A percentile compares a stretch with the other conserved stretches of the same genome.
These are phyloP conservation scores for Arthrobotrys sphaeroides DNA, from an alignment of 2,329 filamentous ascomycete genomes.

Conservation along the genomic window DNA sequence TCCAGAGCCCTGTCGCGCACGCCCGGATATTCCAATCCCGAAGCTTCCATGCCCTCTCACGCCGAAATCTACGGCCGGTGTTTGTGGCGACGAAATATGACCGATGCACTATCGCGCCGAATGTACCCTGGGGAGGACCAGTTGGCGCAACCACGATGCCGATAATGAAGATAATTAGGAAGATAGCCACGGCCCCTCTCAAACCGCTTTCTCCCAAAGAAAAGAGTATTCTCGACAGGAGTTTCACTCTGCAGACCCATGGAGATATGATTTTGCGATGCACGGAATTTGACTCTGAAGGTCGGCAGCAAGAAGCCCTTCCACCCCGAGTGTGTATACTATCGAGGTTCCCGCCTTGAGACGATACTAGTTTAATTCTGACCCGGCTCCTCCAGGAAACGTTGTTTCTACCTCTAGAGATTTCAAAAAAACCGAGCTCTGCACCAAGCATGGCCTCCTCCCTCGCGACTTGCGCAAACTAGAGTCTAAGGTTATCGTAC, in stretches of 20 bases:
- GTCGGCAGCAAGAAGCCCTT: slow-evolving; percentile 60
- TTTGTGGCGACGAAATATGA: not conserved
- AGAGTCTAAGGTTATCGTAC: slow-evolving; percentile 86
- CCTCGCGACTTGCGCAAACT: slow-evolving; percentile 97
- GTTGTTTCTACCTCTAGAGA: slow-evolving; percentile 93
- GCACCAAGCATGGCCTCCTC: slow-evolving; percentile 93
- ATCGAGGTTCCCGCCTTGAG: slow-evolving; percentile 2
- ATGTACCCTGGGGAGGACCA: not conserved
- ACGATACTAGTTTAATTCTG: not conserved
- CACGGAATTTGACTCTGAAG: slow-evolving; percentile 92
- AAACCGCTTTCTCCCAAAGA: slow-evolving; percentile 44
- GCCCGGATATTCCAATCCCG: not conserved
- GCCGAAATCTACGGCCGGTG: not conserved
- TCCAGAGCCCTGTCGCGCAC: not conserved
- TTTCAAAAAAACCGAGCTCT: slow-evolving; percentile 97
- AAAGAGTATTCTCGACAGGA: slow-evolving; percentile 52
- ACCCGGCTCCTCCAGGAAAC: slow-evolving; percentile 63
- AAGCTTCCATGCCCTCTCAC: not conserved
- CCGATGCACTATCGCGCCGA: not conserved
- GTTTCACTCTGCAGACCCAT: slow-evolving; percentile 56
- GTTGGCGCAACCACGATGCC: not conserved
- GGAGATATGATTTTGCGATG: slow-evolving; percentile 71
- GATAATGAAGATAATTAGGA: not conserved
- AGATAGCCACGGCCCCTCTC: slow-evolving; percentile 25
- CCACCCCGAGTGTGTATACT: slow-evolving; percentile 1